Conservation (phyloP, 2,329 filamentous ascomycete genomes). For the Colletotrichum incanum region DNA sequence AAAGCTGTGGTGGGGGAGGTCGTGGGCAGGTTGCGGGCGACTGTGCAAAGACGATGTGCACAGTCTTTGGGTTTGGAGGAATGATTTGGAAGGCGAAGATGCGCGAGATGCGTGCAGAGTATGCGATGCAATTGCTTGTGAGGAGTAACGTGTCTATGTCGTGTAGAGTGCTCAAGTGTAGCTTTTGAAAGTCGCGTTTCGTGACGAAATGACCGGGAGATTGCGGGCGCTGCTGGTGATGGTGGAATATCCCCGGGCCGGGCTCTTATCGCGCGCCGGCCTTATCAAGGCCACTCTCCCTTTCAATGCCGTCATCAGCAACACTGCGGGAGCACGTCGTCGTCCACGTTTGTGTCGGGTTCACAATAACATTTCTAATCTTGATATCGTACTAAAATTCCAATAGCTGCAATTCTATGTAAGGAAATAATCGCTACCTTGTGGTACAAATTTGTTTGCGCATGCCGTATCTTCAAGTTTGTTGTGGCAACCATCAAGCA, state of each 20-base stretch:
- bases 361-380: not conserved
- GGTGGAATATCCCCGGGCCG: conserved; percentile 40
- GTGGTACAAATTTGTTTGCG: not conserved
- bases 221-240: conserved; percentile 30
- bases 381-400: not conserved
- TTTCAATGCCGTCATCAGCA: conserved; percentile 16
- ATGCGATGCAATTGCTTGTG: conserved; percentile 30
- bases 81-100: not conserved
- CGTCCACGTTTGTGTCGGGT: not conserved
- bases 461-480: not conserved
- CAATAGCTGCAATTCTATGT: not conserved
- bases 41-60: conserved; percentile 68
- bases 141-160: conserved; percentile 28
- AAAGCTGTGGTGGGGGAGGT: conserved; percentile 65
- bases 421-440: not conserved
- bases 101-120: conserved; percentile 13
- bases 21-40: conserved; percentile 53
- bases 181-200: conserved; percentile 34
- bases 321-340: not conserved
- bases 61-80: conserved; percentile 57
- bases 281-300: not conserved
- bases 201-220: conserved; percentile 40
- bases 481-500: not conserved
- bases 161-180: conserved; percentile 30
- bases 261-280: conserved; percentile 22